Base-by-base conservation (phyloP, 192 early-diverging fungal genomes). In the Coemansia sp. region DNA sequence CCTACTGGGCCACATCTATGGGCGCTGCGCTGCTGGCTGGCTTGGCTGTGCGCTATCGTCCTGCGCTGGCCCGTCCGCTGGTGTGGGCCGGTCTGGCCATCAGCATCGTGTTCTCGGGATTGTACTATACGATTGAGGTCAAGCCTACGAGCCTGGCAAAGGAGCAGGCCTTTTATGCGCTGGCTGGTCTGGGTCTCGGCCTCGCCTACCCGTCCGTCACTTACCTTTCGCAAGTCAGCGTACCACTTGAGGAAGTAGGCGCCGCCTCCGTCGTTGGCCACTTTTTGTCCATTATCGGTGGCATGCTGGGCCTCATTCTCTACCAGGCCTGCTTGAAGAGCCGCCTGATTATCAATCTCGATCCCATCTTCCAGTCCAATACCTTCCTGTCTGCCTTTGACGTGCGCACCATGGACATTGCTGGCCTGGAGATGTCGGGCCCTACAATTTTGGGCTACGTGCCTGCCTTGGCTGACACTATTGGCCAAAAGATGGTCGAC, bases 241-340 rank as follows among this genome's bases (percentile, higher is more conserved):
- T 80, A 22, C 65, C 77, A 1, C 57, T 64, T 12, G 65, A 74
- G 19, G 77, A 80, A 15, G 54, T 61, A 11, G 72, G 72, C 11
- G 29, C 61, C 4, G 77, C 77, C 35, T 72, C 77, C 6, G 69
- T 70, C 3, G 43, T 80, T 20, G 65, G 72, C 37, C 72, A 80
- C 69, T 81, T 81, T 63, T 39, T 81, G 62, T 81, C 77, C 3
- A 60, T 80, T 19, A 68, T 80, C 59, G 77, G 77, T 53, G 77
- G 77, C 38, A 80, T 80, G 77, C 67, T 80, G 9, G 77, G 77
- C 14, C 65, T 80, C 7, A 73, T 80, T 10, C 69, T 80, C 49
- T 80, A 80, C 67, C 72, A 80, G 40, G 77, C 77, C 31, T 74
- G 77, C 29, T 42, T 79, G 46, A 80, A 80, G 72, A 80, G 77